These are phyloP conservation scores for Fusarium protoensiforme DNA, from an alignment of 2,329 filamentous ascomycete genomes.

Conservation along the genomic window DNA sequence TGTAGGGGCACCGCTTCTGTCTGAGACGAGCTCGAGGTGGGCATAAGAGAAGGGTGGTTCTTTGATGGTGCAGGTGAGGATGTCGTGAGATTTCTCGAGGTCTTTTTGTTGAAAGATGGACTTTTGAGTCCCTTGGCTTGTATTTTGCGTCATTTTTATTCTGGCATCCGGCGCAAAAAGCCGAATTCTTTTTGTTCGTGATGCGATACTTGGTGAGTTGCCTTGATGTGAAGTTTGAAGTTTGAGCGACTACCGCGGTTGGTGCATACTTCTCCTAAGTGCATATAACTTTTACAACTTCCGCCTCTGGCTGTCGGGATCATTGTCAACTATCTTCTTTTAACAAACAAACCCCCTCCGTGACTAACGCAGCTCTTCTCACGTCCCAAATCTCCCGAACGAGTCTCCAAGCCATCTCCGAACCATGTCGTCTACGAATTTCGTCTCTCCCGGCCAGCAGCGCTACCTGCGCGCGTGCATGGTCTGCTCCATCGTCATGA, in stretches of 20 bases:
- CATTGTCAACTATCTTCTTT: background rate
- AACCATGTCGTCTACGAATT: constrained; percentile 63
- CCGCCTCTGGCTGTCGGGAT: constrained; percentile 13
- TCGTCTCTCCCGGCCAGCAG: constrained; percentile 78
- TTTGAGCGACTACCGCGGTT: constrained; percentile 16
- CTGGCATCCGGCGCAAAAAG: background rate
- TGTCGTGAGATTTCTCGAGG: constrained; percentile 57
- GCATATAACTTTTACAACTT: constrained; percentile 29
- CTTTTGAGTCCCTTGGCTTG: constrained; percentile 32
- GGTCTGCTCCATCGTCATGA: constrained; percentile 96
- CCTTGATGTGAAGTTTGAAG: background rate
- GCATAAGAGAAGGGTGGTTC: constrained; percentile 66
- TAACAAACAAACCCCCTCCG: constrained; percentile 10
- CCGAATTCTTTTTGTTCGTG: background rate
- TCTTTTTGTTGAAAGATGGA: constrained; percentile 45
- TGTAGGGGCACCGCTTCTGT: constrained; percentile 24
- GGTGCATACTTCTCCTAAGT: constrained; percentile 33
- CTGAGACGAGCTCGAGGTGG: constrained; percentile 61
- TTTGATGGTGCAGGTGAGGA: constrained; percentile 63
- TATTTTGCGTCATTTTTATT: constrained; percentile 37
- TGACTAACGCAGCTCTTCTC: background rate
- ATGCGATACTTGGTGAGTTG: constrained; percentile 1
- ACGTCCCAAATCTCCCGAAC: background rate
- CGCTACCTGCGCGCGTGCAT: constrained; percentile 96
- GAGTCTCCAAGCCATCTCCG: background rate